phyloP scores from a whole-genome alignment of 306 rosid genomes.

The Senna tora region DNA sequence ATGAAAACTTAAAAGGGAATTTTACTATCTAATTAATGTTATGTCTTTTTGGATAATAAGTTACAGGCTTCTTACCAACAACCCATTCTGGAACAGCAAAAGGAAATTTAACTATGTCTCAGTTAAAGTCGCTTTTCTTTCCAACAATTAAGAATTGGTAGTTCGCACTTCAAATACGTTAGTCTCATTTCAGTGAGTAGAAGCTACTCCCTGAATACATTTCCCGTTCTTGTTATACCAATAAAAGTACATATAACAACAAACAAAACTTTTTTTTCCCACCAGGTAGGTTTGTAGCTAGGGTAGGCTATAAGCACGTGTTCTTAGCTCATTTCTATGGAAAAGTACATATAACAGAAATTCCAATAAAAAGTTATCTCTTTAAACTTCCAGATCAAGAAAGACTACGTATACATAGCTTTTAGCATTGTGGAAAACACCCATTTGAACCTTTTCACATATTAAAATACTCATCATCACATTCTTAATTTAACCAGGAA shows the following conservation, averaged over 20 bases:
- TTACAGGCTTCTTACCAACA: neutral
- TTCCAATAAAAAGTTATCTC: slow-evolving; percentile 7
- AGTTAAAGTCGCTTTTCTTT: neutral
- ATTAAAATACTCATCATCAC: slow-evolving; percentile 1
- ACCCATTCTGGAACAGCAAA: slow-evolving; percentile 20
- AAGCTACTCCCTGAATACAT: slow-evolving; percentile 18
- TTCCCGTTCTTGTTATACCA: neutral
- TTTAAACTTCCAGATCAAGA: slow-evolving; percentile 18
- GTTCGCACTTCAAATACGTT: slow-evolving; percentile 5
- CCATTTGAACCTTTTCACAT: neutral
- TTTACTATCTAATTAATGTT: neutral
- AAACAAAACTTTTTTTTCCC: too few relatives aligned
- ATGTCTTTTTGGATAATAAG: neutral
- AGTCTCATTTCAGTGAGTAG: neutral
- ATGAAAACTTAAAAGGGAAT: slow-evolving; percentile 20
- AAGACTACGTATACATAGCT: neutral
- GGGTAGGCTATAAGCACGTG: too few relatives aligned
- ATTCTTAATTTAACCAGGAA: slow-evolving; percentile 15
- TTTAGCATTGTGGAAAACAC: slow-evolving; percentile 8
- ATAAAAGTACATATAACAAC: neutral
- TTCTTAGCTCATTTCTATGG: too few relatives aligned
- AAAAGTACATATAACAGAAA: neutral
- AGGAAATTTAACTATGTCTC: neutral
- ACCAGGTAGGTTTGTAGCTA: too few relatives aligned
- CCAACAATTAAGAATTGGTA: slow-evolving; percentile 23